These are phyloP conservation scores for Aeschynomene evenia DNA, from an alignment of 306 rosid species.

Conservation along the genomic window DNA sequence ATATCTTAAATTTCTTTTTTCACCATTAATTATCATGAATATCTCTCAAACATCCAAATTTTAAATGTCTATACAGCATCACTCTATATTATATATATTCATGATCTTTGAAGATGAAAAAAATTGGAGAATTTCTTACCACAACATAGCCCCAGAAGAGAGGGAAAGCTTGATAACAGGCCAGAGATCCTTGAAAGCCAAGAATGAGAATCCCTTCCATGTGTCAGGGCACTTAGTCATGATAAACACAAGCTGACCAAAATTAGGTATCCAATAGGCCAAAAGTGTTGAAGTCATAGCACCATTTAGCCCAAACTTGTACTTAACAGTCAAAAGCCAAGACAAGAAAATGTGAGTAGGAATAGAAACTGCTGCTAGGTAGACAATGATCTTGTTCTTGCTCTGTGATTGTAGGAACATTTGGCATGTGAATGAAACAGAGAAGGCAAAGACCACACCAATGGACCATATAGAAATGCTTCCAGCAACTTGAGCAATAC, in stretches of 20 bases:
- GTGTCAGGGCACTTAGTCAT: constrained; percentile 52
- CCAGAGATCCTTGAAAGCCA: constrained; percentile 63
- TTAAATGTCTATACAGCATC: too few species aligned
- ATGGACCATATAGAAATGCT: constrained; percentile 56
- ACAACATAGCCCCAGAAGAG: constrained; percentile 65
- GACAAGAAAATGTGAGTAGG: constrained; percentile 41
- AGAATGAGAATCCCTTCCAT: constrained; percentile 58
- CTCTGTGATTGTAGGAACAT: constrained; percentile 66
- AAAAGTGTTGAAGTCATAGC: constrained; percentile 49
- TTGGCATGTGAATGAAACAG: constrained; percentile 54
- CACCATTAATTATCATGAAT: too few species aligned
- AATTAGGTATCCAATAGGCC: constrained; percentile 56
- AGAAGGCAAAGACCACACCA: constrained; percentile 38
- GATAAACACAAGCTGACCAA: constrained; percentile 51
- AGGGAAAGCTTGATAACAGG: constrained; percentile 58
- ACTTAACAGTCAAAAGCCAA: constrained; percentile 59
- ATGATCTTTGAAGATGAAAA: background rate
- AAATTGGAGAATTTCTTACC: constrained; percentile 37
- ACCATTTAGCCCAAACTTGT: constrained; percentile 53
- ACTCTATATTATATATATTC: too few species aligned
- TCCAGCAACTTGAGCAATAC: constrained; percentile 44
- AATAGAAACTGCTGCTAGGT: constrained; percentile 51
- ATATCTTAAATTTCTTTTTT: too few species aligned
- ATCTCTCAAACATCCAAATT: too few species aligned
- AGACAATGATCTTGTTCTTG: constrained; percentile 55